phyloP scores from a whole-genome alignment of 176 grass and related monocot genomes.

The Juncus inflexus region DNA sequence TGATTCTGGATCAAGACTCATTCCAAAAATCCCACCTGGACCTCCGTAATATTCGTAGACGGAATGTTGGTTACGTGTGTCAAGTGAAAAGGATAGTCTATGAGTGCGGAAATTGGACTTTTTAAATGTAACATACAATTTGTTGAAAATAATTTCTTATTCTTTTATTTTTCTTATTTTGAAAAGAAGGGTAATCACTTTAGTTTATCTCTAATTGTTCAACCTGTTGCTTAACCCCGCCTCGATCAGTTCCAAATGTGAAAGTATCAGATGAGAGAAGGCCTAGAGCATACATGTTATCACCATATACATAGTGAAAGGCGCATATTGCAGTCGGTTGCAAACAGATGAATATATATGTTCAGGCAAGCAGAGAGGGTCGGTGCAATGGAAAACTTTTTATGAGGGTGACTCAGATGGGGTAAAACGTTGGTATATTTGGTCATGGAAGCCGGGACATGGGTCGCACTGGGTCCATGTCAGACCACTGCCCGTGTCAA shows the following conservation, averaged over 20 bases:
- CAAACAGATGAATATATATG: not conserved
- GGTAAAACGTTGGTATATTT: not conserved
- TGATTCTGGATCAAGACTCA: conserved; percentile 3
- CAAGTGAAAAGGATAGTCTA: not conserved
- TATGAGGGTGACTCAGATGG: not conserved
- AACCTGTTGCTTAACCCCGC: not conserved
- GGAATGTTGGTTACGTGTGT: not conserved
- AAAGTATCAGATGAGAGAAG: not conserved
- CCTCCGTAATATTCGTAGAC: not conserved
- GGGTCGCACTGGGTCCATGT: not conserved
- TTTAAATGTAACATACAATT: too few species aligned
- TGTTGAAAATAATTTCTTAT: too few species aligned
- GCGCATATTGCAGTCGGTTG: not conserved
- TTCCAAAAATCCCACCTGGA: not conserved
- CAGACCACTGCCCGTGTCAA: conserved; percentile 1
- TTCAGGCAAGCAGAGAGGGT: not conserved
- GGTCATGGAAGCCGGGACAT: not conserved
- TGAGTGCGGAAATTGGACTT: too few species aligned
- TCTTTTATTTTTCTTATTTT: too few species aligned
- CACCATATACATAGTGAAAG: not conserved
- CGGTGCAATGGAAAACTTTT: not conserved
- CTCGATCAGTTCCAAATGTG: not conserved
- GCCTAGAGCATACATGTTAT: not conserved
- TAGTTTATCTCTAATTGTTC: too few species aligned
- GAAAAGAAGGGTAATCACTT: too few species aligned